A percentile compares a stretch with the other conserved stretches of the same genome.
These are phyloP conservation scores for Dalbergia cultrata DNA, from an alignment of 306 rosid genomes.

Conservation along the genomic window DNA sequence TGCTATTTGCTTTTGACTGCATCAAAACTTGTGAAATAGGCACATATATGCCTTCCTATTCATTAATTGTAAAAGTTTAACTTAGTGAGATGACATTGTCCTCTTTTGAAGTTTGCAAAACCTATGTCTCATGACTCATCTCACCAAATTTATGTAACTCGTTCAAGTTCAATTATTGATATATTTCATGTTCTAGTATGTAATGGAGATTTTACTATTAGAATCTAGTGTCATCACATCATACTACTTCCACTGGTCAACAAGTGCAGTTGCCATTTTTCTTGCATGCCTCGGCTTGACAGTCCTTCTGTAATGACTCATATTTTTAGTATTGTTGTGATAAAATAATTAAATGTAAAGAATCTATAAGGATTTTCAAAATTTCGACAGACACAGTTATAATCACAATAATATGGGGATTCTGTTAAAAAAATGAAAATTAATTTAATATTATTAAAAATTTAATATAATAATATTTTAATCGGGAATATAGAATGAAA, in stretches of 20 bases:
- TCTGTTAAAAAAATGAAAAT: too few relatives aligned
- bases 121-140: slow-evolving; percentile 10
- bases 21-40: not conserved
- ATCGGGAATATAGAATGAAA: too few relatives aligned
- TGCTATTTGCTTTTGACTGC: slow-evolving; percentile 26
- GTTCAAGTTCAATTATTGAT: slow-evolving; percentile 84
- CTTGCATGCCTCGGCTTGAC: slow-evolving; percentile 88
- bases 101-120: not conserved
- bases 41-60: not conserved
- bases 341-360: too few relatives aligned
- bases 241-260: slow-evolving; percentile 86
- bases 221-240: slow-evolving; percentile 91
- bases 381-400: too few relatives aligned
- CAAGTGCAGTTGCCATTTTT: slow-evolving; percentile 79
- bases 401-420: too few relatives aligned
- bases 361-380: too few relatives aligned
- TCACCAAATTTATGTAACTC: slow-evolving; percentile 48
- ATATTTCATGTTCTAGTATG: slow-evolving; percentile 95
- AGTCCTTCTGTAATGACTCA: too few relatives aligned
- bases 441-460: too few relatives aligned
- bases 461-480: too few relatives aligned
- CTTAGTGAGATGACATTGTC: not conserved
- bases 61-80: not conserved
- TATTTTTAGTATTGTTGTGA: too few relatives aligned
- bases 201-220: slow-evolving; percentile 81